A percentile compares a stretch with the other conserved stretches of the same genome.
phyloP scores from a whole-genome alignment of 1,284 basidiomycete genomes.

The Cryptococcus sp. region DNA sequence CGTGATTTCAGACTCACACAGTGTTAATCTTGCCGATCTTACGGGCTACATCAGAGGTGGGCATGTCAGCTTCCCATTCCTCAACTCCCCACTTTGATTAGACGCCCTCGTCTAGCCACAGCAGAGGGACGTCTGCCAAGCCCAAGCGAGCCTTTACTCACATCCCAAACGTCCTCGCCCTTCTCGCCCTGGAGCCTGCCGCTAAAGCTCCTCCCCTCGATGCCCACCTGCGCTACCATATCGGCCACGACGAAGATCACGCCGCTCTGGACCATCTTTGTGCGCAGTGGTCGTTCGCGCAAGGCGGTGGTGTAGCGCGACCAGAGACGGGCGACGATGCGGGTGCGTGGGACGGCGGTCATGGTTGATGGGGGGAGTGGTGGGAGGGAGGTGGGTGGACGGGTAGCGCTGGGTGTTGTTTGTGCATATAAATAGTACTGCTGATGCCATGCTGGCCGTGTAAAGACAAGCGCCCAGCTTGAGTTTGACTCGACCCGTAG shows the following conservation, averaged over 20 bases:
- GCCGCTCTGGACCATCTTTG: constrained; percentile 57
- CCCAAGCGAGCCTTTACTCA: constrained; percentile 7
- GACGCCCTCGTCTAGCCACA: neutral
- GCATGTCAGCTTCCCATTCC: too few relatives aligned
- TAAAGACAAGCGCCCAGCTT: too few relatives aligned
- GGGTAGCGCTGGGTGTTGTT: neutral
- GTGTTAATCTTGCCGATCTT: constrained; percentile 66
- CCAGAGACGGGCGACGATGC: constrained; percentile 28
- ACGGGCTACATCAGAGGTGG: constrained; percentile 53
- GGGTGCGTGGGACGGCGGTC: constrained; percentile 8
- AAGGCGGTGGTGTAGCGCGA: constrained; percentile 24
- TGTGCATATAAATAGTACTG: too few relatives aligned
- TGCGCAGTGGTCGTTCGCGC: constrained; percentile 29
- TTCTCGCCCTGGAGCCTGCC: constrained; percentile 8
- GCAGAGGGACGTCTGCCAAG: neutral
- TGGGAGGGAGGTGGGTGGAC: neutral
- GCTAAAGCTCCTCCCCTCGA: constrained; percentile 60
- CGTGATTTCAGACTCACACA: constrained; percentile 58
- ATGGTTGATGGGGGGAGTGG: neutral
- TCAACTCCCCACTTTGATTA: neutral
- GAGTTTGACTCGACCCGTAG: too few relatives aligned
- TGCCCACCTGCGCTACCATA: constrained; percentile 72
- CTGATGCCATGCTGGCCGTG: too few relatives aligned
- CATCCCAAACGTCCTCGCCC: constrained; percentile 19
- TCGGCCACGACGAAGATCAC: constrained; percentile 72